These are phyloP conservation scores for Coprinopsis cinerea DNA, from an alignment of 768 basidiomycete species.

Conservation along the genomic window DNA sequence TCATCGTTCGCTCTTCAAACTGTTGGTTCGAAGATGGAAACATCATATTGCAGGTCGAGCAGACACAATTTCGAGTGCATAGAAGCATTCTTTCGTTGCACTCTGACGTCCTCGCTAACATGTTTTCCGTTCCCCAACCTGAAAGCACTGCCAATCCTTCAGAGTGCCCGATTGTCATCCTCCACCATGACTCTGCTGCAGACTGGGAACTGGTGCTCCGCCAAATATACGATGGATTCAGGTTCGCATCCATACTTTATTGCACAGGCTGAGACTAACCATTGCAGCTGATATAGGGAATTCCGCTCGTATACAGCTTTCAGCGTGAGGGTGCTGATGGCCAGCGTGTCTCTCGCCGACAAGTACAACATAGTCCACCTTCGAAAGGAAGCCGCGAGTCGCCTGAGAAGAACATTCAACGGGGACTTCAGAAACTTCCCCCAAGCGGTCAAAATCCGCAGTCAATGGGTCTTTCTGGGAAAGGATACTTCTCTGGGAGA, in stretches of 20 bases:
- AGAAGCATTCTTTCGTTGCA: constrained; percentile 6
- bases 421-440: background rate
- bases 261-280: too few relatives aligned
- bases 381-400: background rate
- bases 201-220: background rate
- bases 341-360: background rate
- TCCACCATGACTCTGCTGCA: background rate
- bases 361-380: background rate
- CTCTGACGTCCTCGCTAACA: constrained; percentile 5
- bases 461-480: background rate
- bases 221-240: background rate
- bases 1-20: too few relatives aligned
- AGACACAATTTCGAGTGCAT: constrained; percentile 11
- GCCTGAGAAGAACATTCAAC: background rate
- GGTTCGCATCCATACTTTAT: background rate
- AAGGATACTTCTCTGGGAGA: background rate
- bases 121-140: constrained; percentile 3
- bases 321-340: too few relatives aligned
- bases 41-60: constrained; percentile 10
- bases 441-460: background rate
- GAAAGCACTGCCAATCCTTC: background rate
- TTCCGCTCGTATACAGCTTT: background rate
- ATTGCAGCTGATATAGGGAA: background rate
- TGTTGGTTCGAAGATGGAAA: constrained; percentile 14
- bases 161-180: background rate